These are phyloP conservation scores for Arthrobotrys megalospora DNA, from an alignment of 2,329 filamentous ascomycete genomes.

Conservation along the genomic window DNA sequence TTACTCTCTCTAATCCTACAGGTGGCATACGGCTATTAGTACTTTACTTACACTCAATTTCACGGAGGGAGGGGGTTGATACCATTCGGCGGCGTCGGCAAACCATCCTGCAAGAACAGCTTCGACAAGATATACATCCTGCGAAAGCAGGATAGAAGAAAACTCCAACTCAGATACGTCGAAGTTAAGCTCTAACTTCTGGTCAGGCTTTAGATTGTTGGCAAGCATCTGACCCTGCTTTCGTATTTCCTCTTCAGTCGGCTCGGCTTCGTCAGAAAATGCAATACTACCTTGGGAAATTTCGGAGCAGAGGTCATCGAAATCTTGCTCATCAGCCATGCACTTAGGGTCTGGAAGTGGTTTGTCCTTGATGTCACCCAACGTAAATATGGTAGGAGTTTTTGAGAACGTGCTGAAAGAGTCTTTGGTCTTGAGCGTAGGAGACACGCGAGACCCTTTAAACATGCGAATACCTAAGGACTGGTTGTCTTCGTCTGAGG, in stretches of 20 bases:
- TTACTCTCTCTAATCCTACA: constrained; percentile 40
- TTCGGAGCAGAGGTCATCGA: not conserved
- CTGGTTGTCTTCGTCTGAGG: not conserved
- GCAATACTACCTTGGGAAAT: constrained; percentile 4
- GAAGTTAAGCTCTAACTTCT: constrained; percentile 24
- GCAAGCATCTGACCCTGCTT: constrained; percentile 32
- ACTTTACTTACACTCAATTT: not conserved
- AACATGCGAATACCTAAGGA: constrained; percentile 10
- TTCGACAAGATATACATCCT: constrained; percentile 44
- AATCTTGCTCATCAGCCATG: not conserved
- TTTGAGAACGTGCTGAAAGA: constrained; percentile 12
- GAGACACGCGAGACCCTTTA: not conserved
- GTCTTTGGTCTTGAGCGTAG: not conserved
- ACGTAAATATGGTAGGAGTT: not conserved
- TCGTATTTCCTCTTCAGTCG: constrained; percentile 21
- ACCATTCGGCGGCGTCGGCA: constrained; percentile 41
- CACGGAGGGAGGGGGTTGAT: not conserved
- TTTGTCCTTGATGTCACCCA: no score
- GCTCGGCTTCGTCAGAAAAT: constrained; percentile 11
- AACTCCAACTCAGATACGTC: constrained; percentile 36
- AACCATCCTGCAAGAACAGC: constrained; percentile 50
- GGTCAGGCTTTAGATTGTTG: constrained; percentile 25
- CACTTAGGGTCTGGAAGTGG: not conserved
- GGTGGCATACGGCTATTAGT: not conserved
- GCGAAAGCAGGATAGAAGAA: constrained; percentile 40